These are phyloP conservation scores for Debaryomyces fabryi DNA, from an alignment of 1,139 yeast species.

Conservation along the genomic window DNA sequence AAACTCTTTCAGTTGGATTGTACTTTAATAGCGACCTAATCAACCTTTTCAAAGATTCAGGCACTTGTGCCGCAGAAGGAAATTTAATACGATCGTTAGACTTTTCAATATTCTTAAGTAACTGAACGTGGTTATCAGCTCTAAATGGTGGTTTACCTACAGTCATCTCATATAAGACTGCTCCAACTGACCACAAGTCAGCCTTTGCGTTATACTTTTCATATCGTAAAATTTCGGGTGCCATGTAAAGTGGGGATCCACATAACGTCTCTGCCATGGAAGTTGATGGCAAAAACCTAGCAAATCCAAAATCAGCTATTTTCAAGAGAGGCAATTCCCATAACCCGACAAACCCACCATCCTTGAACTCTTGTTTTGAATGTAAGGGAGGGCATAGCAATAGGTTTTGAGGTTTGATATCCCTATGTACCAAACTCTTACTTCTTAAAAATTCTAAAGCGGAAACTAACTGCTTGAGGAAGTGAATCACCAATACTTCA, in stretches of 20 bases:
- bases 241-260: slow-evolving; percentile 98
- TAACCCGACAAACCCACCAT: slow-evolving; percentile 66
- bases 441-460: slow-evolving; percentile 81
- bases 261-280: slow-evolving; percentile 96
- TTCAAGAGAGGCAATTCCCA: slow-evolving; percentile 90
- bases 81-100: slow-evolving; percentile 77
- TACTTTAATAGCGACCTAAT: slow-evolving; percentile 77
- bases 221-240: slow-evolving; percentile 91
- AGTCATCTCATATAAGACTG: slow-evolving; percentile 91
- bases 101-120: slow-evolving; percentile 80
- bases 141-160: slow-evolving; percentile 95
- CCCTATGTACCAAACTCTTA: slow-evolving; percentile 87
- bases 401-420: slow-evolving; percentile 91
- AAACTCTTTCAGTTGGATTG: slow-evolving; percentile 84
- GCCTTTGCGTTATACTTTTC: slow-evolving; percentile 98
- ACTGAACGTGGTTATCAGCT: slow-evolving; percentile 89
- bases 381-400: slow-evolving; percentile 75
- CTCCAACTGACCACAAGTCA: slow-evolving; percentile 97
- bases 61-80: slow-evolving; percentile 63
- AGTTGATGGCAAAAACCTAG: slow-evolving; percentile 87
- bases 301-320: slow-evolving; percentile 97
- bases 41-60: slow-evolving; percentile 65
- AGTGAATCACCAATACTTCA: slow-evolving; percentile 76
- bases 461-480: slow-evolving; percentile 81
- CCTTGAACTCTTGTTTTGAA: slow-evolving; percentile 59